phyloP scores from a whole-genome alignment of 2,329 filamentous ascomycete species.

The Cytospora piceicola region DNA sequence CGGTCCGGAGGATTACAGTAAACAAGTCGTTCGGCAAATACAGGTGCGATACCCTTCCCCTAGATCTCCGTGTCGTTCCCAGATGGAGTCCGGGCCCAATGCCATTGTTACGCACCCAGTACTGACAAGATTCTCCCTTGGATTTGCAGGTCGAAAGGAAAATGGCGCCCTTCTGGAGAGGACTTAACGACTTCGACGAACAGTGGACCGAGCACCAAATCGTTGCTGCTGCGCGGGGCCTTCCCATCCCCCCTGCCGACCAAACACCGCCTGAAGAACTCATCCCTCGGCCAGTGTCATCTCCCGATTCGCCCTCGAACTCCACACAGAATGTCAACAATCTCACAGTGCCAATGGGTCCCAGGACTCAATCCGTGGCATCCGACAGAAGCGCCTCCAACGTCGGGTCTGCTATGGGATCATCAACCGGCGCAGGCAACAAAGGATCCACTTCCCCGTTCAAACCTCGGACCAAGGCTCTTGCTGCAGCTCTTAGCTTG shows the following conservation, averaged over 20 bases:
- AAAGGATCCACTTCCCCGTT: slow-evolving; percentile 63
- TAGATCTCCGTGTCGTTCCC: neutral
- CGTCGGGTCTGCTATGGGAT: slow-evolving; percentile 63
- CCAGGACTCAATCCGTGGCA: slow-evolving; percentile 75
- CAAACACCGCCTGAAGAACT: slow-evolving; percentile 74
- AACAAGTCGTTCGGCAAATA: slow-evolving; percentile 82
- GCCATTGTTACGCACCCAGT: neutral
- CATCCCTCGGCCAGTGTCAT: slow-evolving; percentile 51
- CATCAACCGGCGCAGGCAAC: slow-evolving; percentile 55
- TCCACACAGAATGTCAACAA: slow-evolving; percentile 68
- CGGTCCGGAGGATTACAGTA: slow-evolving; percentile 91
- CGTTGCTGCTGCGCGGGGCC: slow-evolving; percentile 83
- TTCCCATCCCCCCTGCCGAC: slow-evolving; percentile 82
- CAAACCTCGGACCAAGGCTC: slow-evolving; percentile 83
- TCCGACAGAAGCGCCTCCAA: slow-evolving; percentile 71
- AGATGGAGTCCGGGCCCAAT: slow-evolving; percentile 1
- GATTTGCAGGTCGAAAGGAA: slow-evolving; percentile 79
- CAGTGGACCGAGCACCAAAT: slow-evolving; percentile 95
- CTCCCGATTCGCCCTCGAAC: slow-evolving; percentile 50
- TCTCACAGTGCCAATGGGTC: slow-evolving; percentile 78
- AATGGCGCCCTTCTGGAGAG: slow-evolving; percentile 93
- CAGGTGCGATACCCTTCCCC: slow-evolving; percentile 63
- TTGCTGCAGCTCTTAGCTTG: slow-evolving; percentile 77
- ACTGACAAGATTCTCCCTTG: slow-evolving; percentile 5
- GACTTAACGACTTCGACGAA: slow-evolving; percentile 83